Evolutionary conservation across 495 filamentous ascomycete genomes (phyloP).

Genomic region (Hypoxylon subgilvum): DNA sequence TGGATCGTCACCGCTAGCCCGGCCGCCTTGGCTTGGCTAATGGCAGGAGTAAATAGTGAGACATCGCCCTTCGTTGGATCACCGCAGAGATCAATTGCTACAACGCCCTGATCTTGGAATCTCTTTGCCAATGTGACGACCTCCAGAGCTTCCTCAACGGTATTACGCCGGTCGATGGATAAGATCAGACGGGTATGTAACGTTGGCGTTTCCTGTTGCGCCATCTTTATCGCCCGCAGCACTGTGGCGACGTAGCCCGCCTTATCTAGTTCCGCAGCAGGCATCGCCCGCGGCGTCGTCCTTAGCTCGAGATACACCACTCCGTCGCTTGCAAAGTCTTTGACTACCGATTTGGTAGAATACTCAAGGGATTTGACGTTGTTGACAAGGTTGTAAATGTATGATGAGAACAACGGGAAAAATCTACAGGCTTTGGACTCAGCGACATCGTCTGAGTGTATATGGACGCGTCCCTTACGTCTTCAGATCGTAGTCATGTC

Average conservation of each 20-base stretch:
- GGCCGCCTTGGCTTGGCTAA: slow-evolving; percentile 57
- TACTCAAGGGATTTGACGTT: slow-evolving; percentile 61
- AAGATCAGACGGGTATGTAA: slow-evolving; percentile 65
- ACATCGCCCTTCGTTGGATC: slow-evolving; percentile 71
- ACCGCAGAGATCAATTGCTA: slow-evolving; percentile 82
- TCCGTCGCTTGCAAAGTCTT: slow-evolving; percentile 72
- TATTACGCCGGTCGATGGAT: slow-evolving; percentile 72
- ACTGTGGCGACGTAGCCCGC: slow-evolving; percentile 69
- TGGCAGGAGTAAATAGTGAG: slow-evolving; percentile 59
- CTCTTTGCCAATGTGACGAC: slow-evolving; percentile 67
- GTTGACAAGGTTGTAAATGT: slow-evolving; percentile 76
- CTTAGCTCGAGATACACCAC: slow-evolving; percentile 82
- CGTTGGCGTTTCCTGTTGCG: slow-evolving; percentile 40
- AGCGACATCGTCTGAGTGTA: neutral
- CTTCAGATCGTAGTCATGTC: slow-evolving; percentile 72
- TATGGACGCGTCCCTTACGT: slow-evolving; percentile 61
- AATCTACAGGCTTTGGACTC: slow-evolving; percentile 51
- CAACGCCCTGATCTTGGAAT: slow-evolving; percentile 63
- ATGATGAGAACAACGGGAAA: slow-evolving; percentile 78
- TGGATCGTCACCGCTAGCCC: slow-evolving; percentile 73
- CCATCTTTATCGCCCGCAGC: slow-evolving; percentile 62
- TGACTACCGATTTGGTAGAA: slow-evolving; percentile 72
- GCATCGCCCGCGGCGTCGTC: slow-evolving; percentile 73
- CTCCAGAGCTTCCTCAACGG: slow-evolving; percentile 60
- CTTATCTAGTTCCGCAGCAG: slow-evolving; percentile 59